Base-by-base conservation (phyloP, 805 yeast species). In the Suhomyces kilbournensis region DNA sequence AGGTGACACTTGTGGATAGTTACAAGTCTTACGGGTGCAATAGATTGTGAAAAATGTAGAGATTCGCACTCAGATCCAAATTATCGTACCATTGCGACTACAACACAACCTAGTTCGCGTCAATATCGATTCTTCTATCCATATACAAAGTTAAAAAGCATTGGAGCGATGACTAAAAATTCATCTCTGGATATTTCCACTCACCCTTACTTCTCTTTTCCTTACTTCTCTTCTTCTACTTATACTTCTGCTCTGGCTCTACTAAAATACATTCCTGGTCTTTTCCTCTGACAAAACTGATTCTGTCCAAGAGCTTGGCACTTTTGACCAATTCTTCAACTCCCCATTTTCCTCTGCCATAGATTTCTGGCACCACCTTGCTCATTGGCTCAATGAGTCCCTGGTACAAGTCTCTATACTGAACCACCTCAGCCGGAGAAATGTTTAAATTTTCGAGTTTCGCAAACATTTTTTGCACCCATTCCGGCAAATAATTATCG, bases 291-390 rank as follows among this genome's bases (percentile, higher is more conserved):
- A 67, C 69, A 59, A 83, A 83, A 42, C 82, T 74, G 10, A 81
- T 62, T 30, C 72, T 69, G 56, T 82, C 86, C 55, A 81, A 67
- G n/a, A 82, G 72, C 44, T 71, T 75, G 26, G 80, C 81, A 45
- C 85, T 82, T 9, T 75, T 74, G 56, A 73, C 84, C 72, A 74
- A 64, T 56, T 70, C 72, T 35, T 76, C 68, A 1, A 78, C 72
- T 0, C 76, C 69, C 84, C 84, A 81, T 15, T 67, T 66, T 0
- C 85, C 85, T 35, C 56, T 66, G 15, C 69, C 72, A 58, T 74
- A 86, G 1, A 87, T 76, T 57, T 84, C 85, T 2, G 88, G 86
- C 3, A 85, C 78, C 17, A 77, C 72, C 15, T 69, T 58, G 20
- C 74, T 63, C 49, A 84, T 62, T 2, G 70, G 74, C 12, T 85